Evolutionary conservation across 495 filamentous ascomycete genomes (phyloP), one percentile per base, ranked within the genome.

Genomic region (Beverwykella pulmonaria): DNA sequence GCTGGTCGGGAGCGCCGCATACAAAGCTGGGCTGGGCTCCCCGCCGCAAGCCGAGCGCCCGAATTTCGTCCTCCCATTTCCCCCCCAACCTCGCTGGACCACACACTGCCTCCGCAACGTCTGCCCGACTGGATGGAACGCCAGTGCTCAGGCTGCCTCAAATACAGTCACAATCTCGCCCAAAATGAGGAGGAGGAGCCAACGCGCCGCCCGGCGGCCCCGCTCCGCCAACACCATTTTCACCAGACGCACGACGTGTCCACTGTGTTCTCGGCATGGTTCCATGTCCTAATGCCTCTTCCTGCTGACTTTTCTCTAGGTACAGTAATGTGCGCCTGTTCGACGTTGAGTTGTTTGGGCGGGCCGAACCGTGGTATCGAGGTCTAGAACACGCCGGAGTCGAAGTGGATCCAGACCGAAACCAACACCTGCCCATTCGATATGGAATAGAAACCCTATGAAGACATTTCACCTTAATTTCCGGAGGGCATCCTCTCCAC

Each of bases 311-410:
- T 9, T 44, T 9, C 39, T 14, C 9, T 12, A 19, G 15, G 19
- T 19, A 29, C 22, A 19, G 44, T 14, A 52, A 14, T 23, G 9
- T 3, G 4, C 1, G 10, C 50, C 17, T 32, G 50, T 32, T 32
- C 22, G 23, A 52, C 48, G 50, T 53, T 53, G 50, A 8, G 1
- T 15, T 58, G 20, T 58, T 39, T 46, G 7, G 9, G 30, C 54
- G 54, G 36, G 17, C 54, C 54, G 54, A 41, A 46, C 54, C 54
- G 54, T 58, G 54, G 36, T 4, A 1, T 2, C 22, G n/a, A 30
- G 10, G 54, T 58, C 54, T 58, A 41, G 54, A 58, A 58, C 32
- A n/a, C n/a, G n/a, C n/a, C n/a, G n/a, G n/a, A 30, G 54, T 46
- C 29, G 20, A 9, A 22, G 7, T 8, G 2, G 7, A 53, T 3